A percentile compares a stretch with the other conserved stretches of the same genome.
Conservation (phyloP, 78 protist species). For the Bigelowiella natans region DNA sequence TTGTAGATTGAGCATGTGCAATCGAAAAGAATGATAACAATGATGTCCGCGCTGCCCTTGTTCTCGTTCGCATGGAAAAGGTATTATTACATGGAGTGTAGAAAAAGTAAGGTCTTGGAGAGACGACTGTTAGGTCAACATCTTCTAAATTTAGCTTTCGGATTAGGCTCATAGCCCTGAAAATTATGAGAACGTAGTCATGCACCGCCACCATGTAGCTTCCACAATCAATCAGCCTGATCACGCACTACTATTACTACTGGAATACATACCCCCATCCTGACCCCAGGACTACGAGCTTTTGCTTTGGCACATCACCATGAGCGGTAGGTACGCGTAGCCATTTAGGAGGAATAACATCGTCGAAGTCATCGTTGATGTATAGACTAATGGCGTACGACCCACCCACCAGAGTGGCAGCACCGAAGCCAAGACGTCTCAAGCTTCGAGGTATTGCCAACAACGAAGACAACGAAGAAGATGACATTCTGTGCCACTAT, state of each 20-base stretch:
- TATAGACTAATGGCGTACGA: not conserved
- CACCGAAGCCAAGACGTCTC: not conserved
- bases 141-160: not conserved
- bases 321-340: not conserved
- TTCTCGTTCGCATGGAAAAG: no score
- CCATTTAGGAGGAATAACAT: not conserved
- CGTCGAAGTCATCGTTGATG: not conserved
- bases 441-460: no score
- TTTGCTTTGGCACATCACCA: not conserved
- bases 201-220: not conserved
- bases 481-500: no score
- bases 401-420: not conserved
- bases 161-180: not conserved
- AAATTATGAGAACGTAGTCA: not conserved
- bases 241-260: not conserved
- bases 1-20: no score
- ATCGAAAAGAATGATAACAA: no score
- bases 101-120: not conserved
- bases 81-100: not conserved
- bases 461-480: no score
- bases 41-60: no score
- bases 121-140: not conserved
- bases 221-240: not conserved
- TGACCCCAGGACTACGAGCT: not conserved
- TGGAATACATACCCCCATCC: conserved; percentile 1